Base-by-base conservation (phyloP, 1,284 basidiomycete species). In the Athelia sp. region DNA sequence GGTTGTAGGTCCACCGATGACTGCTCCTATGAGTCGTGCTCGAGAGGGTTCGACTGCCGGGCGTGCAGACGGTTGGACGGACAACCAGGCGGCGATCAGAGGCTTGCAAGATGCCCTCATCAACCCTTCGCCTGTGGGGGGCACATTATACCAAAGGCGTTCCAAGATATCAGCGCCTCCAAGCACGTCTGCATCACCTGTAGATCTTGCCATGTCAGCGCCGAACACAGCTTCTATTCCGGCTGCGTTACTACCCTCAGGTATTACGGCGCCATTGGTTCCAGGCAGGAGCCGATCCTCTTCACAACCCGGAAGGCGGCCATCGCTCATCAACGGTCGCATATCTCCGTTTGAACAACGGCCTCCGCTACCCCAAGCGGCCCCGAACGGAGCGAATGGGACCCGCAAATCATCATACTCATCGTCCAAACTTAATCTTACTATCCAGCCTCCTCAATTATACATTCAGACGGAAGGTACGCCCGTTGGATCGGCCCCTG, bases 81-180 rank as follows among this genome's bases (percentile, higher is more conserved):
- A 72, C 4, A 71, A 75, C 43, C 78, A 79, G 53, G 58, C 57
- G 26, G 42, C 49, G 14, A 47, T 56, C n/a, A 40, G 36, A 40
- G n/a, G 36, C 50, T 61, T 42, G 55, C 63, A 19, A 59, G 56
- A 69, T 10, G 64, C 70, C 14, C 64, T 82, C 50, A 82, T 86
- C 56, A 85, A 81, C 58, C 58, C 75, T 10, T 76, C 82, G 1
- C 79, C 82, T 18, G 71, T 62, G 21, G 76, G 81, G 63, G 81
- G 88, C 24, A 82, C 84, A 19, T 85, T 91, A 54, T 78, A 72
- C 35, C 83, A 84, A 58, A 77, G 90, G 51, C 72, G 88, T 51
- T 73, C 68, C 38, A 87, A 86, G 62, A 65, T 74, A 23, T 81
- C 82, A 32, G 75, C 78, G 3, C 80, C 83, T 36, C 77, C 81